These are phyloP conservation scores for Chimonanthus salicifolius DNA, from an alignment of 164 flowering plant genomes.

Conservation along the genomic window DNA sequence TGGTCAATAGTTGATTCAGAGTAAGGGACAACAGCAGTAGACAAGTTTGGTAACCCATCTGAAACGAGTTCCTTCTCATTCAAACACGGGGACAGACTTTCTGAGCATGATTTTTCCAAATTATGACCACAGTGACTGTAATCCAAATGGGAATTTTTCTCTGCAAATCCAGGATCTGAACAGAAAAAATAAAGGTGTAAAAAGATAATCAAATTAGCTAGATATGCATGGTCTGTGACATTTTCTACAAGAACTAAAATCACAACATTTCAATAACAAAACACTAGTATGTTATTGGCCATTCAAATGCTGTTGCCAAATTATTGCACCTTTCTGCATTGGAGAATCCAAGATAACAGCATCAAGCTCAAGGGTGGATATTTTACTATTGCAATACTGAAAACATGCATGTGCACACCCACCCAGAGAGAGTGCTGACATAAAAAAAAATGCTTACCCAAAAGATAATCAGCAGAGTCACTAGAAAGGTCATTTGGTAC, in stretches of 20 bases:
- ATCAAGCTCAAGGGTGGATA: background rate
- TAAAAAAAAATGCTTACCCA: slow-evolving; percentile 31
- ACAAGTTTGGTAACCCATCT: slow-evolving; percentile 31
- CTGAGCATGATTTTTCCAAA: slow-evolving; percentile 32
- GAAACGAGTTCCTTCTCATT: slow-evolving; percentile 28
- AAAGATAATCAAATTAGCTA: background rate
- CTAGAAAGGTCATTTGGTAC: slow-evolving; percentile 32
- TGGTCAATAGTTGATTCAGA: slow-evolving; percentile 21
- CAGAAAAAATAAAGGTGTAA: background rate
- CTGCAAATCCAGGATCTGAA: slow-evolving; percentile 47
- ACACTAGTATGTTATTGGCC: no score
- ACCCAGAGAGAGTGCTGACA: background rate
- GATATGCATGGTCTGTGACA: slow-evolving; percentile 3
- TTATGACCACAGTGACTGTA: slow-evolving; percentile 24
- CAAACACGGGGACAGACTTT: slow-evolving; percentile 30
- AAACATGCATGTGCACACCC: background rate
- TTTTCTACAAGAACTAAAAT: background rate
- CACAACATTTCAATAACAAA: no score
- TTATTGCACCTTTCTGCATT: background rate
- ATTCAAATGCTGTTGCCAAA: no score
- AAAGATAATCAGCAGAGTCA: slow-evolving; percentile 50
- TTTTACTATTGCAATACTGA: no score
- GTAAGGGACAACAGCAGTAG: slow-evolving; percentile 23
- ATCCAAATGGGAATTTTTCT: slow-evolving; percentile 28
- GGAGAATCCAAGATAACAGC: background rate